A percentile compares a stretch with the other conserved stretches of the same genome.
These are phyloP conservation scores for Melanomma pulvis-pyrius DNA, from an alignment of 495 filamentous ascomycete species.

Conservation along the genomic window DNA sequence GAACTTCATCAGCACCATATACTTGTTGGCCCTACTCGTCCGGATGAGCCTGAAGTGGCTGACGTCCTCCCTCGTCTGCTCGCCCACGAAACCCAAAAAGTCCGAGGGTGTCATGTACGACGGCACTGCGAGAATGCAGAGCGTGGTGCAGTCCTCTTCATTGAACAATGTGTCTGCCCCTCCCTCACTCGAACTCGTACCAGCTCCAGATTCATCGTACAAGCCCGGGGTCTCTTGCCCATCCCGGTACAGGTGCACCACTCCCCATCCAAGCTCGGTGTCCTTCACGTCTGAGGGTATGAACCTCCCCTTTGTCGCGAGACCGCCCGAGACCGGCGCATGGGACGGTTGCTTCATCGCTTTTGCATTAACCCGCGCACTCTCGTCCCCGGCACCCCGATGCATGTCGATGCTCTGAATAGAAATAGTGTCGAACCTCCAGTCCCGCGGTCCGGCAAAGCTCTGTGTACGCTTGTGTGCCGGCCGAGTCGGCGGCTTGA, in stretches of 20 bases:
- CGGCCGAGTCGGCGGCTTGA: conserved; percentile 12
- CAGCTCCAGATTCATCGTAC: conserved; percentile 43
- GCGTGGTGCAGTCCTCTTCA: conserved; percentile 76
- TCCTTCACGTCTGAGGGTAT: conserved; percentile 73
- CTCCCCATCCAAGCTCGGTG: conserved; percentile 85
- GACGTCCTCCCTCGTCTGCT: conserved; percentile 82
- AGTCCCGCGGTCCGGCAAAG: conserved; percentile 52
- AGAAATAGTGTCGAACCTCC: conserved; percentile 63
- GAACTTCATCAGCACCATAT: conserved; percentile 98
- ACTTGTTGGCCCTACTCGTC: conserved; percentile 84
- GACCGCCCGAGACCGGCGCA: conserved; percentile 51
- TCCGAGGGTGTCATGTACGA: conserved; percentile 89
- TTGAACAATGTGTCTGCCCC: conserved; percentile 38
- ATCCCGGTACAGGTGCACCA: conserved; percentile 93
- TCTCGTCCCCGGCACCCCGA: conserved; percentile 32
- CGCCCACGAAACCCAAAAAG: conserved; percentile 89
- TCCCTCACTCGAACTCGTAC: not conserved
- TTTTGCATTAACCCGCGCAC: conserved; percentile 32
- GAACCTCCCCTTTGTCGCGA: conserved; percentile 76
- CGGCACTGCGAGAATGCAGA: conserved; percentile 93
- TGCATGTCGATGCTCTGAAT: conserved; percentile 66
- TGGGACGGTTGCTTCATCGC: conserved; percentile 34
- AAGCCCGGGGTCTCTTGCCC: conserved; percentile 69
- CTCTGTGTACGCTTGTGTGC: conserved; percentile 22
- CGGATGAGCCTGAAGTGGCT: conserved; percentile 95